A percentile compares a stretch with the other conserved stretches of the same genome.
Evolutionary conservation across 306 rosid genomes (phyloP).

Genomic region (Lagenaria siceraria): DNA sequence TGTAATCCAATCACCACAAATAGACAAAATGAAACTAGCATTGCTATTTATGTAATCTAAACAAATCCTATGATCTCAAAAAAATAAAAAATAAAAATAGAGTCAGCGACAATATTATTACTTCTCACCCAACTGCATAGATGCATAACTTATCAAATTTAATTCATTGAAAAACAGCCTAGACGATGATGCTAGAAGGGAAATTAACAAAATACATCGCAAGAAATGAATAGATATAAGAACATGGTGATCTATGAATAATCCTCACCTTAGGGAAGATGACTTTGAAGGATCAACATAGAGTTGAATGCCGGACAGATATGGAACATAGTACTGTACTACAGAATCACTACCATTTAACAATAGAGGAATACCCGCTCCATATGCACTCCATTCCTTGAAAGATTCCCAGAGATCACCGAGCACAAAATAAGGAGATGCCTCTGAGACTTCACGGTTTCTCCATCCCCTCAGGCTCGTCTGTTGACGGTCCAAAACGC

Average conservation of each 20-base stretch:
- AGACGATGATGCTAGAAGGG: background rate
- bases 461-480: slow-evolving; percentile 48
- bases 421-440: slow-evolving; percentile 66
- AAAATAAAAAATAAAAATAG: no score
- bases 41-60: background rate
- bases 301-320: slow-evolving; percentile 82
- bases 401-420: slow-evolving; percentile 85
- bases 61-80: background rate
- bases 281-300: slow-evolving; percentile 60
- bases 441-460: slow-evolving; percentile 22
- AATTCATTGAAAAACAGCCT: background rate
- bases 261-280: slow-evolving; percentile 39
- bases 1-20: background rate
- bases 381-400: slow-evolving; percentile 86
- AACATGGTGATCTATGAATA: background rate
- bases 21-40: background rate
- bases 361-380: slow-evolving; percentile 71
- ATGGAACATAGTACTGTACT: slow-evolving; percentile 72
- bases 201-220: background rate
- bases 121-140: background rate
- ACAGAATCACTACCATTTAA: slow-evolving; percentile 74
- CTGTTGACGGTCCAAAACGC: slow-evolving; percentile 22
- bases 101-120: background rate
- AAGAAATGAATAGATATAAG: background rate
- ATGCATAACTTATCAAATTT: background rate